Evolutionary conservation across 2,329 filamentous ascomycete genomes (phyloP).

Genomic region (Sphaceloma murrayae): DNA sequence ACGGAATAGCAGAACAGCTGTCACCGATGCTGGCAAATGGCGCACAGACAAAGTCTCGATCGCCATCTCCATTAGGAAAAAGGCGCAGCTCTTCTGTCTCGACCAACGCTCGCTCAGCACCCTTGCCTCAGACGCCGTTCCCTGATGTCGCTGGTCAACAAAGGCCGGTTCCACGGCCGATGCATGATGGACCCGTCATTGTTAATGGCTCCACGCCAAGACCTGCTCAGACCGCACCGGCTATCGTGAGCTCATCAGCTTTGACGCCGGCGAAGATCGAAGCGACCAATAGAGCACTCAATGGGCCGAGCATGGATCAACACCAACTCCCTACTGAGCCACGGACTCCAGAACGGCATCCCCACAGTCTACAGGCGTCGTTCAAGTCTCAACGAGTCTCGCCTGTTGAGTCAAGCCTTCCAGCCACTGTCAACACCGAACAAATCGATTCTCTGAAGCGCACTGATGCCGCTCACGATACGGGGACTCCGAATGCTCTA

Average conservation of each 20-base stretch:
- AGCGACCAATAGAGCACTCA: not conserved
- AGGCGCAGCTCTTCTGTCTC: constrained; percentile 32
- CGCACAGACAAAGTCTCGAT: constrained; percentile 32
- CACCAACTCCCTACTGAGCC: not conserved
- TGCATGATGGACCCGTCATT: constrained; percentile 31
- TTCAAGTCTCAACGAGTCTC: not conserved
- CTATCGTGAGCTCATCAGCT: not conserved
- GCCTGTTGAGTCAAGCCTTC: not conserved
- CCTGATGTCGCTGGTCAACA: constrained; percentile 16
- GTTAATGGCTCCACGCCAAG: constrained; percentile 32
- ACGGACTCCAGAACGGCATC: constrained; percentile 12
- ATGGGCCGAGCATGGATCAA: not conserved
- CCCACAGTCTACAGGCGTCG: not conserved
- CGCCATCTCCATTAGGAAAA: constrained; percentile 40
- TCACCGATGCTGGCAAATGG: constrained; percentile 27
- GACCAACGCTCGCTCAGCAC: constrained; percentile 23
- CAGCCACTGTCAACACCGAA: not conserved
- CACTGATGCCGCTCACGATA: not conserved
- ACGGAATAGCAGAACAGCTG: constrained; percentile 36
- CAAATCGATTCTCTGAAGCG: not conserved
- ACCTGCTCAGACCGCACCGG: not conserved
- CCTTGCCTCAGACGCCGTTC: constrained; percentile 14
- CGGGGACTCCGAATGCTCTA: not conserved
- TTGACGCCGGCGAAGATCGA: constrained; percentile 5
- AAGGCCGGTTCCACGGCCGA: not conserved